phyloP scores from a whole-genome alignment of 768 basidiomycete genomes.

The Gymnopilus junonius region DNA sequence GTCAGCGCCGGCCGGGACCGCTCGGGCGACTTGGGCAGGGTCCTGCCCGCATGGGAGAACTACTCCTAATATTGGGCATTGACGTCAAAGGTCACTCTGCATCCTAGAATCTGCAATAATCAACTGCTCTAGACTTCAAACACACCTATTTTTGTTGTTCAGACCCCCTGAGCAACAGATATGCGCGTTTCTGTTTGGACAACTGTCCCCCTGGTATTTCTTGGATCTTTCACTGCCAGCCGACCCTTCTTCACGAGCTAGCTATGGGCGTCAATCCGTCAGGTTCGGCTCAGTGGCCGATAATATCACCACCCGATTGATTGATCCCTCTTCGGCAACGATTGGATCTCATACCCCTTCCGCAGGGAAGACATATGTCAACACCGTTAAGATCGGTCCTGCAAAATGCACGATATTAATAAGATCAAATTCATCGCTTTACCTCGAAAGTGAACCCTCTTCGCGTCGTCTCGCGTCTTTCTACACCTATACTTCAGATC shows the following conservation, averaged over 20 bases:
- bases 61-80: constrained; percentile 9
- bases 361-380: constrained; percentile 10
- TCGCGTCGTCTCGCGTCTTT: constrained; percentile 1
- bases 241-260: constrained; percentile 1
- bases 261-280: constrained; percentile 3
- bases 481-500: background rate
- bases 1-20: constrained; percentile 25
- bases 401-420: constrained; percentile 1
- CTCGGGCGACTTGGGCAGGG: constrained; percentile 19
- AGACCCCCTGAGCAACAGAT: constrained; percentile 2
- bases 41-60: constrained; percentile 13
- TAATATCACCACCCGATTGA: background rate
- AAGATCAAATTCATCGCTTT: constrained; percentile 1
- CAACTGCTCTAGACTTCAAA: constrained; percentile 3
- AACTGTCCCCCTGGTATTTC: background rate
- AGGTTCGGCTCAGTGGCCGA: background rate
- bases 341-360: background rate
- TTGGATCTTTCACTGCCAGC: background rate
- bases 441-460: background rate
- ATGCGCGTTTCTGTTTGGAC: background rate
- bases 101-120: background rate
- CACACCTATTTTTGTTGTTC: constrained; percentile 5
- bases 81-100: constrained; percentile 15
- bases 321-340: constrained; percentile 4
- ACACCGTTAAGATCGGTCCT: constrained; percentile 14